Evolutionary conservation across 306 rosid species (phyloP).

Genomic region (Purshia tridentata): DNA sequence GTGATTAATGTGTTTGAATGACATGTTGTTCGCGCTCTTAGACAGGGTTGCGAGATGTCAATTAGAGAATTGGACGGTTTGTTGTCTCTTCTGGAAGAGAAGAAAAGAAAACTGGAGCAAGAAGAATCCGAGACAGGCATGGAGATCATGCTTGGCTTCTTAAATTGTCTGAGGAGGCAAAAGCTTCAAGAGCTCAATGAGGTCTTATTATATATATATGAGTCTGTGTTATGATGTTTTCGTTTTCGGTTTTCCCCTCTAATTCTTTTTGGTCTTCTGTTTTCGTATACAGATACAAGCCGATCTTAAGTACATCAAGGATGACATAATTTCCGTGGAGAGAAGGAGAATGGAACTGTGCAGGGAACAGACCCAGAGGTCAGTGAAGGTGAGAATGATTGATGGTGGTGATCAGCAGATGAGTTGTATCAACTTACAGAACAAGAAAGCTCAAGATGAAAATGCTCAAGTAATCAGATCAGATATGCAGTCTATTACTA

Average conservation of each 20-base stretch:
- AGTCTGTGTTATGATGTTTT: background rate
- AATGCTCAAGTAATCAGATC: slow-evolving; percentile 50
- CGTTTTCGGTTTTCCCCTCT: background rate
- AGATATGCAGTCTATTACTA: slow-evolving; percentile 56
- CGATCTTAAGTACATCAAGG: slow-evolving; percentile 79
- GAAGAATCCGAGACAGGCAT: slow-evolving; percentile 73
- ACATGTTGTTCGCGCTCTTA: slow-evolving; percentile 1
- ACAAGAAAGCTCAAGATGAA: slow-evolving; percentile 48
- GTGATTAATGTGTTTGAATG: background rate
- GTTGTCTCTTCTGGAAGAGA: slow-evolving; percentile 61
- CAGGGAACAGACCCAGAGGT: slow-evolving; percentile 50
- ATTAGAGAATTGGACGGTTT: slow-evolving; percentile 67
- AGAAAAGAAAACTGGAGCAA: slow-evolving; percentile 76
- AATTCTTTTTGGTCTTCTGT: background rate
- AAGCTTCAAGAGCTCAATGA: slow-evolving; percentile 69
- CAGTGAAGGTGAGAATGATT: slow-evolving; percentile 61
- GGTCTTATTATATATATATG: slow-evolving; percentile 32
- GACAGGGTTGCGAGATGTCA: slow-evolving; percentile 75
- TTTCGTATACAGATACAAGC: slow-evolving; percentile 56
- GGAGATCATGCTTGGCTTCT: slow-evolving; percentile 68
- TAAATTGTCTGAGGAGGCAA: slow-evolving; percentile 64
- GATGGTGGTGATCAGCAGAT: slow-evolving; percentile 45
- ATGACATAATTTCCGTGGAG: slow-evolving; percentile 77
- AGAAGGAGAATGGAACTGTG: slow-evolving; percentile 66
- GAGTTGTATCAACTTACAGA: slow-evolving; percentile 50